Percentiles rank a stretch among this genome's conserved stretches.
These are phyloP conservation scores for Vanderwaltozyma verrucispora DNA, from an alignment of 805 yeast species.

Conservation along the genomic window DNA sequence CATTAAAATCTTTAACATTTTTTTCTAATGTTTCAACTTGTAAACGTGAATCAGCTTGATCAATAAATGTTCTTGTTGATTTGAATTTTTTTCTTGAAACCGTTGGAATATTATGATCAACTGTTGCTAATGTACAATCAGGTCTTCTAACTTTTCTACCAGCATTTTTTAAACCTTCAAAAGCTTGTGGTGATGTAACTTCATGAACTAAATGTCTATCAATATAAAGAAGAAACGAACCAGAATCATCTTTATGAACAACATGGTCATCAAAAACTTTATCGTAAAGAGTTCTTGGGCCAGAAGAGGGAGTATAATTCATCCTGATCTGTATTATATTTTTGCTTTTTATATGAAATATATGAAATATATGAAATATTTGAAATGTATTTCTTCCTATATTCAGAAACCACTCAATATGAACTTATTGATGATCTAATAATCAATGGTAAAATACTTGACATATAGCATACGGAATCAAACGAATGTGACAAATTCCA, in stretches of 20 bases:
- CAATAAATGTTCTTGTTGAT: slow-evolving; percentile 66
- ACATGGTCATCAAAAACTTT: slow-evolving; percentile 93
- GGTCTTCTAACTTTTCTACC: slow-evolving; percentile 82
- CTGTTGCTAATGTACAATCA: slow-evolving; percentile 91
- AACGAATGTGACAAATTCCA: too few species aligned
- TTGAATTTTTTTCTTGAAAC: slow-evolving; percentile 70
- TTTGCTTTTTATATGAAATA: too few species aligned
- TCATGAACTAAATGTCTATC: slow-evolving; percentile 98
- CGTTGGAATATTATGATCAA: slow-evolving; percentile 96
- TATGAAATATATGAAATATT: too few species aligned
- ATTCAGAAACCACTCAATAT: too few species aligned
- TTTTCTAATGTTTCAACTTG: slow-evolving; percentile 90
- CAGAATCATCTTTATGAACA: slow-evolving; percentile 81
- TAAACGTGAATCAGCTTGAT: slow-evolving; percentile 82
- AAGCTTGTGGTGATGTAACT: slow-evolving; percentile 98
- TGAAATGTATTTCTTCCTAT: too few species aligned
- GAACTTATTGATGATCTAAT: too few species aligned
- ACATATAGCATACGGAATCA: too few species aligned
- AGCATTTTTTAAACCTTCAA: slow-evolving; percentile 86
- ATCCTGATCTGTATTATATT: neutral
- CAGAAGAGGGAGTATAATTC: neutral
- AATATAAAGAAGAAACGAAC: slow-evolving; percentile 78
- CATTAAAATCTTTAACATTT: slow-evolving; percentile 81
- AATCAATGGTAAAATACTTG: too few species aligned
- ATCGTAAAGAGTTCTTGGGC: slow-evolving; percentile 77